Conservation (phyloP, 768 basidiomycete genomes). For the Kwoniella pini region DNA sequence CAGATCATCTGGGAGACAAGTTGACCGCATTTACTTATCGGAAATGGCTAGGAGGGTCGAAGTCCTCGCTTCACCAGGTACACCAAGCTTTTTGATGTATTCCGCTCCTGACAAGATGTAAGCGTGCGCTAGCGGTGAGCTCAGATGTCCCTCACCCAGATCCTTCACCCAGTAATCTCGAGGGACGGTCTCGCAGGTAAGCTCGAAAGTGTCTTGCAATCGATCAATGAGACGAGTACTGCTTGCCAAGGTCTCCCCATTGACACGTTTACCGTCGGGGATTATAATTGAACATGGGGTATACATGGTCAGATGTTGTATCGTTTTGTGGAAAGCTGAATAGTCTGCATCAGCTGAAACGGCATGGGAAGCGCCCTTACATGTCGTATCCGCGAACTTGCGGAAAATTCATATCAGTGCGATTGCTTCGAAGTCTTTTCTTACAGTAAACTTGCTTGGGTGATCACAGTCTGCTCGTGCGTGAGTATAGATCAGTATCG, state of each 20-base stretch:
- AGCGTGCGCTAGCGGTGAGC: neutral
- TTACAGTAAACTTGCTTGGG: conserved; percentile 19
- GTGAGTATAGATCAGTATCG: neutral
- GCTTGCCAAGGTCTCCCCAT: too few relatives aligned
- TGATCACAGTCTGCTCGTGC: neutral
- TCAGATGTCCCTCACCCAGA: conserved; percentile 8
- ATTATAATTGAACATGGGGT: neutral
- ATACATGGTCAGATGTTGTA: conserved; percentile 9
- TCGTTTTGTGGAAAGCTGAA: conserved; percentile 5
- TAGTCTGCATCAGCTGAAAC: neutral
- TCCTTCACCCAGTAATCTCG: conserved; percentile 11
- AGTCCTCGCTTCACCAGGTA: conserved; percentile 78
- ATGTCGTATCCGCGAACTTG: conserved; percentile 13
- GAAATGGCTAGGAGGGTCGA: conserved; percentile 75
- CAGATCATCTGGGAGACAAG: neutral
- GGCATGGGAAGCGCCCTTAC: neutral
- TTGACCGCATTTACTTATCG: conserved; percentile 64
- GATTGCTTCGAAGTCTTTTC: too few relatives aligned
- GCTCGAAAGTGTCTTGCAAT: conserved; percentile 9
- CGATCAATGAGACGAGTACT: neutral
- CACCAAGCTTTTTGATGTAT: conserved; percentile 69
- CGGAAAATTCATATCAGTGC: neutral
- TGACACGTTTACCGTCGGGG: neutral
- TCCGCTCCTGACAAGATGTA: neutral
- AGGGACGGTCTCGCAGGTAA: neutral